Base-by-base conservation (phyloP, 495 filamentous ascomycete species). In the Massariosphaeria phaeospora region DNA sequence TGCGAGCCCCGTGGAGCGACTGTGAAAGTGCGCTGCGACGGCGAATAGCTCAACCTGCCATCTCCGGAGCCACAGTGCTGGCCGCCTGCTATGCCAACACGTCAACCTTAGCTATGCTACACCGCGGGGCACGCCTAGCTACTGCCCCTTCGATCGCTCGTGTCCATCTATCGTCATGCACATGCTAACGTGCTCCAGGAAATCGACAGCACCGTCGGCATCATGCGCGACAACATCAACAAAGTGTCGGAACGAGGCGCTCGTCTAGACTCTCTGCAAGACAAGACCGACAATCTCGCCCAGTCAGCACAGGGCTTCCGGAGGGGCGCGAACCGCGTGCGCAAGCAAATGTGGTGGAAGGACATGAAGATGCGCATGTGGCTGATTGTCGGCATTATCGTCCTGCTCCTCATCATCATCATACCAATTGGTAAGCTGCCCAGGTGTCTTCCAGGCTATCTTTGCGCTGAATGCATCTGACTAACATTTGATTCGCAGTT, bases 281-380 rank as follows among this genome's bases (percentile, higher is more conserved):
- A 95, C 70, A 96, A 96, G 80, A 95, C 94, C 52, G 89, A 95
- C 74, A 89, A 91, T 71, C 80, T 99, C 57, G 87, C 88, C 34
- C 77, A 80, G 52, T 91, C 88, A 27, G 90, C 93, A 53, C 89
- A 94, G 70, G 87, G 87, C 44, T 98, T 98, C 80, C 88, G 91
- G 62, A 83, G 89, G 50, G 90, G 93, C 53, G 93, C 93, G 65
- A 97, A 96, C 74, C 79, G 88, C 59, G 91, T 97, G 52, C 81
- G 91, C 63, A 97, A 96, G 80, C 67, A 73, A 57, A 95, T 96
- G 84, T 89, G 82, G 83, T 86, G 83, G 86, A 86, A 91, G 80
- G 91, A 98, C 71, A 96, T 97, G 89, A 96, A 95, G 80, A 99
- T 97, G 93, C 83, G 91, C 66, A 93, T 96, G 74, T 97, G 90